Conservation (phyloP, 2,329 filamentous ascomycete genomes). For the Dryadomyces quercivorus region DNA sequence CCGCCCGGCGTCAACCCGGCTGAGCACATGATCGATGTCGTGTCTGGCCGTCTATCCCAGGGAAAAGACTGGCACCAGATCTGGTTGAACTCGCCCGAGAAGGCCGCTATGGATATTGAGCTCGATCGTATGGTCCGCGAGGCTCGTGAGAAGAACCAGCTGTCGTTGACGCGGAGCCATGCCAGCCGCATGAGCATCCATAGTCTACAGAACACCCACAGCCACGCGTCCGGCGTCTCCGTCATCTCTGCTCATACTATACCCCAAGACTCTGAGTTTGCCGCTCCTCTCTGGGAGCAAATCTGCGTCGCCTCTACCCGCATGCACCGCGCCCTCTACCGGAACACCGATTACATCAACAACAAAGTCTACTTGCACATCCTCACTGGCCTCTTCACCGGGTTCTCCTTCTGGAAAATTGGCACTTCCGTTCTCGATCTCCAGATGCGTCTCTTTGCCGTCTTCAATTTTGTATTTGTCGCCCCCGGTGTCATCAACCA, state of each 20-base stretch:
- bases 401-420: conserved; percentile 49
- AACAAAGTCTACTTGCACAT: conserved; percentile 48
- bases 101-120: conserved; percentile 42
- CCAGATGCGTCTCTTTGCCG: conserved; percentile 57
- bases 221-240: not conserved
- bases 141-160: not conserved
- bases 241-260: not conserved
- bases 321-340: conserved; percentile 63
- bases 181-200: not conserved
- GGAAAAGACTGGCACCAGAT: conserved; percentile 26
- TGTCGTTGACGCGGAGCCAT: not conserved
- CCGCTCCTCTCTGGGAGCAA: conserved; percentile 53
- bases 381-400: conserved; percentile 42
- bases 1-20: conserved; percentile 56
- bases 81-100: conserved; percentile 24
- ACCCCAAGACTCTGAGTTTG: conserved; percentile 46
- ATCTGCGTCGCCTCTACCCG: conserved; percentile 47
- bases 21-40: conserved; percentile 60
- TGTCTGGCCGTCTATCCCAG: conserved; percentile 34
- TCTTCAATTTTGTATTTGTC: conserved; percentile 59
- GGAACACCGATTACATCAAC: conserved; percentile 59
- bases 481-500: conserved; percentile 53
- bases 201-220: not conserved
- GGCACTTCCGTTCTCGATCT: conserved; percentile 43
- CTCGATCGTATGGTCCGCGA: conserved; percentile 50